Evolutionary conservation across 169 alveolate genomes (phyloP), one percentile per base, ranked within the genome.

Genomic region (Plasmodium berghei): DNA sequence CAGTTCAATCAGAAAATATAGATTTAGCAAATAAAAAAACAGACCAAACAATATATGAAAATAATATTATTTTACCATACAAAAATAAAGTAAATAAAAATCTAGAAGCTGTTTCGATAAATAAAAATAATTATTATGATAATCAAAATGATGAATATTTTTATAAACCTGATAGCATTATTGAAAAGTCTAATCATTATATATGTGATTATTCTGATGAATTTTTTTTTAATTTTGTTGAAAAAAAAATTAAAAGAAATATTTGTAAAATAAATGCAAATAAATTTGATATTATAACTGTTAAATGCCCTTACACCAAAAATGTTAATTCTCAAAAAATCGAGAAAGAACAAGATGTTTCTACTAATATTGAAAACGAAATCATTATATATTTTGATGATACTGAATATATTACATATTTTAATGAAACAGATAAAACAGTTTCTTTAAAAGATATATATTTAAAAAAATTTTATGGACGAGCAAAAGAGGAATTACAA

Each of bases 371-470:
- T 4, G 73, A 66, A 42, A 70, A 63, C n/a, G 49, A 64, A 58
- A 42, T 77, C 2, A 20, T 14, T 12, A 64, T 77, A n/a, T 28
- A 69, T 6, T 16, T 77, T 49, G 77, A 64, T 64, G 75, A 52
- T 0, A 45, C 49, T 1, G 49, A 77, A 42, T 77, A 8, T 64
- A 46, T 62, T 22, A 77, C 89, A 9, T 64, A 77, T 22, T 46
- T 24, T 5, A 63, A 83, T 40, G 73, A 67, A 28, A 67, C 26
- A 24, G 70, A 62, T 12, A 56, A 72, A n/a, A 69, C 67, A 5
- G 42, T 73, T 9, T 55, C 90, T 5, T n/a, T 83, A 9, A 83
- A 40, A 69, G 90, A 83, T 54, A 56, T 83, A 14, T 70, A 83
- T 16, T 28, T 56, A 18, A 26, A 14, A 42, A 46, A 52, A 5